A percentile compares a stretch with the other conserved stretches of the same genome.
phyloP scores from a whole-genome alignment of 768 basidiomycete genomes.

The Tricholoma sp. region DNA sequence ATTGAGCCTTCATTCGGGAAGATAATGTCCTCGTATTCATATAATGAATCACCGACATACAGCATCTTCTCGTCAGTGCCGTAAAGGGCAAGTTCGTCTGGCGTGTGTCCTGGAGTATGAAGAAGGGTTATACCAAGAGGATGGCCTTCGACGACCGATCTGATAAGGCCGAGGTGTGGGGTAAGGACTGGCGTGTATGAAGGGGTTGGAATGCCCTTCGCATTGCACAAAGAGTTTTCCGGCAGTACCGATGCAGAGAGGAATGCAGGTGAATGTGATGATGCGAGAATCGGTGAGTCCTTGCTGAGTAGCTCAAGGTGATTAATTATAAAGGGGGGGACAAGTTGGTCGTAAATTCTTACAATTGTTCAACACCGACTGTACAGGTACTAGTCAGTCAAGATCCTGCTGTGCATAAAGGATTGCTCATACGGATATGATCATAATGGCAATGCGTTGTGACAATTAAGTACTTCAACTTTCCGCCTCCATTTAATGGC shows the following conservation, averaged over 20 bases:
- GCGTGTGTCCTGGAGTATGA: conserved; percentile 56
- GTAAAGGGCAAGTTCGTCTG: conserved; percentile 54
- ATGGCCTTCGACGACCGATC: neutral
- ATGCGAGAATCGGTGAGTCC: conserved; percentile 45
- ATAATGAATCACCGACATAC: conserved; percentile 54
- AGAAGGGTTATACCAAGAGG: conserved; percentile 33
- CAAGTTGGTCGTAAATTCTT: conserved; percentile 4
- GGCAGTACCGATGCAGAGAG: conserved; percentile 35
- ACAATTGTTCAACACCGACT: conserved; percentile 52
- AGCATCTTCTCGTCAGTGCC: conserved; percentile 45
- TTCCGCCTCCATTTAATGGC: conserved; percentile 39
- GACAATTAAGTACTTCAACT: conserved; percentile 41
- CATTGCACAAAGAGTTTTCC: conserved; percentile 39
- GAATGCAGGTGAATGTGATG: conserved; percentile 42
- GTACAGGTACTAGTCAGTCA: neutral
- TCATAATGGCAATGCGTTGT: conserved; percentile 55
- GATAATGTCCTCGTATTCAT: conserved; percentile 51
- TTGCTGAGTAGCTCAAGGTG: conserved; percentile 15
- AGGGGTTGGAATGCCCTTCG: conserved; percentile 35
- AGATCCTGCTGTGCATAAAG: neutral
- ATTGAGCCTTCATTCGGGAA: conserved; percentile 54
- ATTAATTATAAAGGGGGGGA: neutral
- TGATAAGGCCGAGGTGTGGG: conserved; percentile 32
- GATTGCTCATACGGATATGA: conserved; percentile 44
- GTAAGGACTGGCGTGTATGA: conserved; percentile 43